phyloP scores from a whole-genome alignment of 805 yeast genomes.

The Starmerella roubikii region DNA sequence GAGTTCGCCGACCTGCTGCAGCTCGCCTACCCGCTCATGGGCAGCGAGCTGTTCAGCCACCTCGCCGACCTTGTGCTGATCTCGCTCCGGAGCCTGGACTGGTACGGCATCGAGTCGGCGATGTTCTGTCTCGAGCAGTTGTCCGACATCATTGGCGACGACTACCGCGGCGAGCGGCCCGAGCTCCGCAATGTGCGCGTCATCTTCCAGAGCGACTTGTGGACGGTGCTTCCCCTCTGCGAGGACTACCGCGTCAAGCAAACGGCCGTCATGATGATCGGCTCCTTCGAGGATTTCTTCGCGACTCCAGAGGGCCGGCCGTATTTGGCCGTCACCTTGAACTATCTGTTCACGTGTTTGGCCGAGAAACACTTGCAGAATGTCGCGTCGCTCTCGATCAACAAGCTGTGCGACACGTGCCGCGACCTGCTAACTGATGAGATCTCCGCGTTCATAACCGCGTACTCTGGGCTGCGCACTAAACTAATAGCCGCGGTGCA shows the following conservation, averaged over 20 bases:
- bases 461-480: conserved; percentile 20
- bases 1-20: conserved; percentile 72
- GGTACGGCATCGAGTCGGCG: conserved; percentile 45
- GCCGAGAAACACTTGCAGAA: conserved; percentile 25
- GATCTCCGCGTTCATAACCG: conserved; percentile 21
- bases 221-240: conserved; percentile 21
- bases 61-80: conserved; percentile 24
- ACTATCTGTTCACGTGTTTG: conserved; percentile 38
- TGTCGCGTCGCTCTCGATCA: conserved; percentile 42
- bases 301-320: conserved; percentile 32
- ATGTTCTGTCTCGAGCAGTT: conserved; percentile 45
- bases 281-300: conserved; percentile 49
- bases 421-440: conserved; percentile 19
- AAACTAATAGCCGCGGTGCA: conserved; percentile 19
- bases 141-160: conserved; percentile 36
- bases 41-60: conserved; percentile 35
- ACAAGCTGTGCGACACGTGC: conserved; percentile 30
- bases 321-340: conserved; percentile 40
- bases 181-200: conserved; percentile 25
- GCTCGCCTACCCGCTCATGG: conserved; percentile 51
- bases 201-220: conserved; percentile 23
- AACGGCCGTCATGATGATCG: conserved; percentile 44
- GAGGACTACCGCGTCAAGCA: conserved; percentile 27
- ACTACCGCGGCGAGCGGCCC: conserved; percentile 11
- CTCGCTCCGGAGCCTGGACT: conserved; percentile 13